A percentile compares a stretch with the other conserved stretches of the same genome.
phyloP scores from a whole-genome alignment of 2,329 filamentous ascomycete genomes.

The Hortaea sp. region DNA sequence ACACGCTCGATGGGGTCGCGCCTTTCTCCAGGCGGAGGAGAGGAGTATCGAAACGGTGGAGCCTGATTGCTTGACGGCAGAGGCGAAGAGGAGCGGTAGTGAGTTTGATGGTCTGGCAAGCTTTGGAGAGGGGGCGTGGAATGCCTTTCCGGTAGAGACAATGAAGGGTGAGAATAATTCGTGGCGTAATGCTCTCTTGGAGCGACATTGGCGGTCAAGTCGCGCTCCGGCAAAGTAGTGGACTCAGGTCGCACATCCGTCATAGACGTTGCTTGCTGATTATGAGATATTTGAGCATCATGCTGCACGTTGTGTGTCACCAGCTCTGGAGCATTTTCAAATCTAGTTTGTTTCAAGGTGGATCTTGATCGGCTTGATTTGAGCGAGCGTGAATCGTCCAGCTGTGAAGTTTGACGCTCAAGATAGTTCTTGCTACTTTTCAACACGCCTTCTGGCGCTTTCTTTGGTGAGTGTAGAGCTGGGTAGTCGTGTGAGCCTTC shows the following conservation, averaged over 20 bases:
- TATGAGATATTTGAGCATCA: neutral
- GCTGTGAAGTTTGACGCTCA: neutral
- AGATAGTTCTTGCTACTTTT: constrained; percentile 2
- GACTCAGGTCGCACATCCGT: neutral
- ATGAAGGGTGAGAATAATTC: neutral
- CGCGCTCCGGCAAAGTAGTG: neutral
- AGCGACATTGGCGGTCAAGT: neutral
- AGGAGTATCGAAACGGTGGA: neutral
- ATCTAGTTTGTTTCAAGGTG: constrained; percentile 1
- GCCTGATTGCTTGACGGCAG: neutral
- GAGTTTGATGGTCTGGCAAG: neutral
- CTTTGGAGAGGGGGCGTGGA: neutral
- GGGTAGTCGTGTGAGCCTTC: constrained; percentile 2
- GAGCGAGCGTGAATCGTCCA: neutral
- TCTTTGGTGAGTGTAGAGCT: neutral
- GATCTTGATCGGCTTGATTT: neutral
- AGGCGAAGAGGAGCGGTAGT: neutral
- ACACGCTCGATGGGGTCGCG: constrained; percentile 2
- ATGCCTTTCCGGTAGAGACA: neutral
- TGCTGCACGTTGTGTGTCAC: neutral
- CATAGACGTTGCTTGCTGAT: neutral
- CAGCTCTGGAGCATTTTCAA: neutral
- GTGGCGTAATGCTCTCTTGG: too few relatives aligned
- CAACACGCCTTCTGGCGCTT: constrained; percentile 4
- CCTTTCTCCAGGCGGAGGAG: neutral